phyloP scores from a whole-genome alignment of 139 green algal species.

The Volvox africanus region DNA sequence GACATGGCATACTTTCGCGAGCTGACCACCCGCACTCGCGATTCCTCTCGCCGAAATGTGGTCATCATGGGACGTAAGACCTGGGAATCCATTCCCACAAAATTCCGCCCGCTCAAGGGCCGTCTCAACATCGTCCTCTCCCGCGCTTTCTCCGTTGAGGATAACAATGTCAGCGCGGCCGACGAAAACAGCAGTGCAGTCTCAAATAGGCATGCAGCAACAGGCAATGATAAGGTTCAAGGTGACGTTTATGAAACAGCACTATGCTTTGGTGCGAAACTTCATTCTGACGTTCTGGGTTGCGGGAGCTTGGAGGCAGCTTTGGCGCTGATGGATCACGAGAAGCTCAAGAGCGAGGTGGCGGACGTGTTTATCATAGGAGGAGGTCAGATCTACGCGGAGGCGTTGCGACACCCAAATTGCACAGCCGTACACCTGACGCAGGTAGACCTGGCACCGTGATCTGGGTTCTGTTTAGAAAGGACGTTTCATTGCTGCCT shows the following conservation, averaged over 20 bases:
- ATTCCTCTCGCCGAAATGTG: slow-evolving; percentile 84
- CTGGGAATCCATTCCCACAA: slow-evolving; percentile 95
- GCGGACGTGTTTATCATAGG: slow-evolving; percentile 98
- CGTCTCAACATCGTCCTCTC: slow-evolving; percentile 97
- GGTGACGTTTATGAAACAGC: neutral
- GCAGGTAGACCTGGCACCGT: slow-evolving; percentile 50
- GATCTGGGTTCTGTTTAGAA: neutral
- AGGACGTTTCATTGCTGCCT: too few species aligned
- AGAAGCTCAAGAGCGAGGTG: slow-evolving; percentile 60
- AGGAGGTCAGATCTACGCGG: slow-evolving; percentile 84
- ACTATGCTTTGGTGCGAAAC: slow-evolving; percentile 2
- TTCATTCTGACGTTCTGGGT: slow-evolving; percentile 68
- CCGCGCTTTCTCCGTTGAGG: slow-evolving; percentile 46
- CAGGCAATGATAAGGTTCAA: neutral
- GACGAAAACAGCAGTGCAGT: slow-evolving; percentile 28
- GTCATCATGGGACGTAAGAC: slow-evolving; percentile 99
- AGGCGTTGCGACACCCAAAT: slow-evolving; percentile 77
- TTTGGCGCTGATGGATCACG: slow-evolving; percentile 72
- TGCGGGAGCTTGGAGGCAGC: slow-evolving; percentile 81
- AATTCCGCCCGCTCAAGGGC: slow-evolving; percentile 91
- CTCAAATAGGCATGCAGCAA: neutral
- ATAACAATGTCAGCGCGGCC: neutral
- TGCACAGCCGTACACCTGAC: slow-evolving; percentile 94
- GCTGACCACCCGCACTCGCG: slow-evolving; percentile 78
- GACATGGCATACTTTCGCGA: slow-evolving; percentile 97